These are phyloP conservation scores for Kazachstania kunashirensis DNA, from an alignment of 805 yeast species.

Conservation along the genomic window DNA sequence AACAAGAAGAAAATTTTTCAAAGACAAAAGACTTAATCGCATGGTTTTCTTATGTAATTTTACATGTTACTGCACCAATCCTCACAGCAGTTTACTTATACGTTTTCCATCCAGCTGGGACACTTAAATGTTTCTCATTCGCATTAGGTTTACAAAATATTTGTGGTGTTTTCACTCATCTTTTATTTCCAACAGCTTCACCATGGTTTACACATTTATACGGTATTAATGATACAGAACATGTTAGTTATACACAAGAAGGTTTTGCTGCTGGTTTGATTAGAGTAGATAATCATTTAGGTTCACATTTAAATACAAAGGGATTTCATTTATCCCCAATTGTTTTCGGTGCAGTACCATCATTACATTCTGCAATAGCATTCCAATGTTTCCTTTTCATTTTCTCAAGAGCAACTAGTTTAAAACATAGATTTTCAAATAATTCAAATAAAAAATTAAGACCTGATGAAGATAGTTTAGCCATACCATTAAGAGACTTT, in stretches of 20 bases:
- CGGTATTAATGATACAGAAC: slow-evolving; percentile 40
- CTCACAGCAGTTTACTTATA: slow-evolving; percentile 54
- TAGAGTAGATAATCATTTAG: slow-evolving; percentile 53
- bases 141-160: slow-evolving; percentile 53
- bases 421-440: slow-evolving; percentile 16
- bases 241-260: slow-evolving; percentile 49
- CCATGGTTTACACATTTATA: slow-evolving; percentile 63
- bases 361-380: slow-evolving; percentile 60
- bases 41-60: slow-evolving; percentile 52
- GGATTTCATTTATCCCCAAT: slow-evolving; percentile 62
- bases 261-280: slow-evolving; percentile 67
- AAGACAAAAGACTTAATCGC: slow-evolving; percentile 44
- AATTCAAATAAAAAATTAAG: background rate
- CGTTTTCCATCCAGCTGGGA: slow-evolving; percentile 59
- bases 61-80: slow-evolving; percentile 53
- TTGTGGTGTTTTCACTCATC: slow-evolving; percentile 50
- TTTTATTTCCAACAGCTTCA: slow-evolving; percentile 60
- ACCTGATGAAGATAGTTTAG: background rate
- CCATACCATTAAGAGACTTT: background rate
- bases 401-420: slow-evolving; percentile 28
- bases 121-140: slow-evolving; percentile 42
- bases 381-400: slow-evolving; percentile 38
- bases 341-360: slow-evolving; percentile 58
- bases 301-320: slow-evolving; percentile 47
- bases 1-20: slow-evolving; percentile 29